Percentiles rank a stretch among this genome's conserved stretches.
These are phyloP conservation scores for Fistulinella cinereoalba DNA, from an alignment of 1,284 basidiomycete species.

Conservation along the genomic window DNA sequence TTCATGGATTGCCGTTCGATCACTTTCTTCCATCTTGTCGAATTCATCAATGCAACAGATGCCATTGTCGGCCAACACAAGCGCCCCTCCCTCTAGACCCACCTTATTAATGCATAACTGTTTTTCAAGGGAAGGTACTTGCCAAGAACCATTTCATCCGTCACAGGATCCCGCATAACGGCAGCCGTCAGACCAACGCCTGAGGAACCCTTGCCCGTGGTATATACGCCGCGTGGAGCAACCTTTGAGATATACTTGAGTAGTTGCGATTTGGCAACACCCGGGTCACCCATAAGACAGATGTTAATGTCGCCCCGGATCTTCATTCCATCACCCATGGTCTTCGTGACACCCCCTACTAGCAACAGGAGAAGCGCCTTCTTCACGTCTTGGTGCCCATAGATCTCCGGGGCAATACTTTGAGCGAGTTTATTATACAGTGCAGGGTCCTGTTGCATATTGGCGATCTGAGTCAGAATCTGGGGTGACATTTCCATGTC, in stretches of 20 bases:
- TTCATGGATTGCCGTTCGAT: conserved; percentile 95
- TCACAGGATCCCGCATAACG: conserved; percentile 96
- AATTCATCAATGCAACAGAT: conserved; percentile 99
- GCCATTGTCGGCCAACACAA: conserved; percentile 95
- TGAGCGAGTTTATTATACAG: conserved; percentile 86
- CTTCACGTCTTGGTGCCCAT: conserved; percentile 99
- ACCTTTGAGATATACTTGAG: conserved; percentile 96
- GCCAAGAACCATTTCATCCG: conserved; percentile 96
- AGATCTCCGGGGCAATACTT: conserved; percentile 92
- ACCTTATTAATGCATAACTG: no score
- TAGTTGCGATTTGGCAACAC: conserved; percentile 84
- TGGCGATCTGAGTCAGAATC: conserved; percentile 70
- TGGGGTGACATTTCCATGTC: conserved; percentile 61
- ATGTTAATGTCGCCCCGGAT: conserved; percentile 99
- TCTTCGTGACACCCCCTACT: conserved; percentile 98
- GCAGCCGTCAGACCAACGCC: conserved; percentile 98
- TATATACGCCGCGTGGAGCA: conserved; percentile 94
- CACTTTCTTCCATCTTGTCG: conserved; percentile 98
- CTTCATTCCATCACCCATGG: conserved; percentile 89
- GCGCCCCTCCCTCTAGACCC: no score
- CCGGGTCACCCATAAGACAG: conserved; percentile 94
- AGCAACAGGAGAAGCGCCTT: conserved; percentile 95
- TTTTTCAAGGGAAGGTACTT: no score
- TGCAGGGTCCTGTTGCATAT: no score
- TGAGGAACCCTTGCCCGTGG: conserved; percentile 96